Evolutionary conservation across 106 monocot genomes (phyloP).

Genomic region (Dioscorea alata): DNA sequence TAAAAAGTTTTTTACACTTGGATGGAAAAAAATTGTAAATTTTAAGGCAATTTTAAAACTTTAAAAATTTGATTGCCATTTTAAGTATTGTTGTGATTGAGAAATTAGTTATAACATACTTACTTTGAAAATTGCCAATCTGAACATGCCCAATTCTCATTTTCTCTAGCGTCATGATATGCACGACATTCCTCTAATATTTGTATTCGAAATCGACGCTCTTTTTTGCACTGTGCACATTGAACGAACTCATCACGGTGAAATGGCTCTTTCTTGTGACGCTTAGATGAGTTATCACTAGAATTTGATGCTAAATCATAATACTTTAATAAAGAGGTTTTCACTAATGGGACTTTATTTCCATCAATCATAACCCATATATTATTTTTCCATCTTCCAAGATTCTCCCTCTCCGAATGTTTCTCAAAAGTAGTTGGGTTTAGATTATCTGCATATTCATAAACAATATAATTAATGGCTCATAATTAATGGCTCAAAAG

Average conservation of each 20-base stretch:
- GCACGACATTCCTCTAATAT: conserved; percentile 63
- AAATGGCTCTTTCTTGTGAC: conserved; percentile 24
- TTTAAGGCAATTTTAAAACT: too few relatives aligned
- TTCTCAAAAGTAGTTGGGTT: conserved; percentile 80
- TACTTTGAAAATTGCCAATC: conserved; percentile 61
- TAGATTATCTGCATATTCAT: conserved; percentile 42
- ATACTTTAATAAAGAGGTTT: conserved; percentile 64
- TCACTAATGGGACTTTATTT: conserved; percentile 60
- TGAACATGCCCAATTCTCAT: conserved; percentile 65
- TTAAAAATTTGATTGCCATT: too few relatives aligned
- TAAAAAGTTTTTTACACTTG: not conserved
- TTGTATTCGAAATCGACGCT: conserved; percentile 58
- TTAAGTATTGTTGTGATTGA: not conserved
- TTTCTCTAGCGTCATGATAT: conserved; percentile 60
- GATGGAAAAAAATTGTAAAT: too few relatives aligned
- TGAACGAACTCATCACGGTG: conserved; percentile 74
- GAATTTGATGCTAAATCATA: conserved; percentile 39
- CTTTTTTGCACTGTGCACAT: conserved; percentile 55
- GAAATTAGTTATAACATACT: not conserved
- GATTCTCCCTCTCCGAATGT: conserved; percentile 59
- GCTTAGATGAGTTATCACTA: conserved; percentile 35
- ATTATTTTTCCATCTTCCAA: conserved; percentile 71
- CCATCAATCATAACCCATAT: conserved; percentile 82
- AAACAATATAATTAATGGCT: not conserved
- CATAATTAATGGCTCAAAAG: not conserved